Base-by-base conservation (phyloP, 768 basidiomycete species). In the Suillus ampliporus region DNA sequence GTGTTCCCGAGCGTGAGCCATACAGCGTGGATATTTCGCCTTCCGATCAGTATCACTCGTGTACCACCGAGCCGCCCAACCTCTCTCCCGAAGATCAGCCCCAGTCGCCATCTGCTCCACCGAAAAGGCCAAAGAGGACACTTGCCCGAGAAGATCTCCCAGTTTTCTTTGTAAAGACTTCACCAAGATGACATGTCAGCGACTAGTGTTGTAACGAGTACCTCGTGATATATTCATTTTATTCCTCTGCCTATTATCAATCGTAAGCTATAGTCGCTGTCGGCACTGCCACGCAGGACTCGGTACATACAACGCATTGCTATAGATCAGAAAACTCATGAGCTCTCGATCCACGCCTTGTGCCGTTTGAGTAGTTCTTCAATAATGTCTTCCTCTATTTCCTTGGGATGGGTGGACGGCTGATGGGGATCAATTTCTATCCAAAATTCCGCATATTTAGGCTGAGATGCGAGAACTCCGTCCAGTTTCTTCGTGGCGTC, bases 301-400 rank as follows among this genome's bases (percentile, higher is more conserved):
- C 41, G 7, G 17, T 58, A 57, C 58, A 34, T 21, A 34, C 58
- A 57, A 47, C 15, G 10, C 9, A 19, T 31, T 35, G 19, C 46
- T 9, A 58, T 21, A 31, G 14, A 11, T 31, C 41, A 9, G 23
- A 34, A 44, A 19, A 19, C 31, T 54, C 31, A 51, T 34, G 58
- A 35, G 9, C 54, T 37, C 19, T 60, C 74, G 46, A 90, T 84
- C 94, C 95, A 98, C 34, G 70, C 75, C 5, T 79, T 77, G 76
- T 99, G 97, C 65, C 91, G 82, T 67, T 76, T 79, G 6, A 93
- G 85, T 54, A 99, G 78, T 71, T 93, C 91, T 2, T 71, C 75
- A 1, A 99, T 80, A 64, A 99, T 98, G 60, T 94, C 88, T 70
- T 96, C 92, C 74, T 99, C 97, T 41, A 99, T 99, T 78, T 99